phyloP scores from a whole-genome alignment of 2,329 filamentous ascomycete species.

The Aurifilum marmelostoma region DNA sequence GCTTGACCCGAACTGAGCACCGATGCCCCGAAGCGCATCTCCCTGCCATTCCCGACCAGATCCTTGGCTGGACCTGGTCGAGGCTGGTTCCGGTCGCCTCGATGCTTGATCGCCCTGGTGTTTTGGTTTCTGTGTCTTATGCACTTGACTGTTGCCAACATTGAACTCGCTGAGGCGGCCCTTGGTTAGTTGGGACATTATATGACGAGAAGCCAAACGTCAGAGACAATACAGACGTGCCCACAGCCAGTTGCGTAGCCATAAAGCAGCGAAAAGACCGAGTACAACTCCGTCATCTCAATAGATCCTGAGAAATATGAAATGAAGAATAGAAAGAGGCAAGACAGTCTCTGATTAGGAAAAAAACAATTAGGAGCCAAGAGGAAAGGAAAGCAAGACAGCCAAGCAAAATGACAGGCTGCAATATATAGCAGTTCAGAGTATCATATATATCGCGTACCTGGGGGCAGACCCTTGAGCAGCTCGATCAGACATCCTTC shows the following conservation, averaged over 20 bases:
- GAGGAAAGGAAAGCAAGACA: not conserved
- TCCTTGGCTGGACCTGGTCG: not conserved
- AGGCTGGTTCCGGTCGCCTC: not conserved
- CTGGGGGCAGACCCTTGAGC: not conserved
- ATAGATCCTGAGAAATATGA: not conserved
- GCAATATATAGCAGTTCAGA: not conserved
- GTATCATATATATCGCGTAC: not conserved
- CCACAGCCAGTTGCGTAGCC: not conserved
- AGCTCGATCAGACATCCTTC: not conserved
- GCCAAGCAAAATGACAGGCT: not conserved
- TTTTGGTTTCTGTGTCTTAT: not conserved
- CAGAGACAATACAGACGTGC: too few relatives aligned
- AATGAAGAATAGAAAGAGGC: not conserved
- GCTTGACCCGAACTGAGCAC: not conserved
- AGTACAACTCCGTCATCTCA: not conserved
- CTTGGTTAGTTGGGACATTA: not conserved
- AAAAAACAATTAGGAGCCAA: not conserved
- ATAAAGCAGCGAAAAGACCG: not conserved
- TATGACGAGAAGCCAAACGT: not conserved
- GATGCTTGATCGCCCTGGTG: not conserved
- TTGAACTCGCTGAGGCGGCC: not conserved
- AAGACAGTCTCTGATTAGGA: not conserved
- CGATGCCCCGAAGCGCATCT: not conserved
- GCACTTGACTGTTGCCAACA: not conserved
- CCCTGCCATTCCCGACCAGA: not conserved